Conservation (phyloP, 2,329 filamentous ascomycete genomes). For the Lanzia echinophila region DNA sequence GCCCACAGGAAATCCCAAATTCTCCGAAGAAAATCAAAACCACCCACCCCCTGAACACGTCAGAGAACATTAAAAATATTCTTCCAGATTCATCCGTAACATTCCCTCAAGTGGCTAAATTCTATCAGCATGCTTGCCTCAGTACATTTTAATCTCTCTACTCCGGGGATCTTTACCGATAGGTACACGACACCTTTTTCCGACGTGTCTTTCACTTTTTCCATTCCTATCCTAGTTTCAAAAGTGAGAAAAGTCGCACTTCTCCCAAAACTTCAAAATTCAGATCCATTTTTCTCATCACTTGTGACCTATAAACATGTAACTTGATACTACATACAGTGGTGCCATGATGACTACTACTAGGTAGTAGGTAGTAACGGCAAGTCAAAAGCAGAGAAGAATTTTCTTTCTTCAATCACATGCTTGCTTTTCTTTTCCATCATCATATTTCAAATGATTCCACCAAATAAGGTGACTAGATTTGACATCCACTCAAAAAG, state of each 20-base stretch:
- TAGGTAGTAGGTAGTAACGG: too few relatives aligned
- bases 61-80: not conserved
- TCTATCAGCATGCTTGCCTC: not conserved
- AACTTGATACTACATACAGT: too few relatives aligned
- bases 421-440: too few relatives aligned
- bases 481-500: not conserved
- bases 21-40: not conserved
- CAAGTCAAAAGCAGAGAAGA: too few relatives aligned
- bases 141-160: not conserved
- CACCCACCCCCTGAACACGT: conserved; percentile 2
- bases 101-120: not conserved
- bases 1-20: too few relatives aligned
- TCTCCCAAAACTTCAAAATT: too few relatives aligned
- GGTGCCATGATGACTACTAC: too few relatives aligned
- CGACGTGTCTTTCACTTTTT: conserved; percentile 1
- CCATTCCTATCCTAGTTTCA: not conserved
- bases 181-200: conserved; percentile 2
- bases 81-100: not conserved
- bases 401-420: too few relatives aligned
- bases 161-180: not conserved
- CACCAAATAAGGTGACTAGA: not conserved
- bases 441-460: too few relatives aligned
- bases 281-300: too few relatives aligned
- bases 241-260: too few relatives aligned
- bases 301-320: too few relatives aligned